phyloP scores from a whole-genome alignment of 495 filamentous ascomycete genomes.

The Immersiella caudata region DNA sequence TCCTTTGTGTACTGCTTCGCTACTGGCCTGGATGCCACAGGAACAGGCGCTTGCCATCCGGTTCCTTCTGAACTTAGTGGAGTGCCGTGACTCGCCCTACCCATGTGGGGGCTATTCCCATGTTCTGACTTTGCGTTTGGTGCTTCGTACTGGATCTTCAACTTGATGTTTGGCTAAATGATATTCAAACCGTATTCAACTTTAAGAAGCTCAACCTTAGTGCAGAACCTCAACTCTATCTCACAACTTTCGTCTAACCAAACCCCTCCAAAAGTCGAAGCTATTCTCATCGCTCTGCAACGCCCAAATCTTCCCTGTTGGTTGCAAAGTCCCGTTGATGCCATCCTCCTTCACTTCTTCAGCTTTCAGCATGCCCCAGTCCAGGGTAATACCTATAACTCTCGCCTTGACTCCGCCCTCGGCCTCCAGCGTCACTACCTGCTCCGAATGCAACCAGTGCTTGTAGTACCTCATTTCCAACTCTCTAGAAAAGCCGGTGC shows the following conservation, averaged over 20 bases:
- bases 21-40: neutral
- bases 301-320: conserved; percentile 76
- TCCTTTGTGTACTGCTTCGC: neutral
- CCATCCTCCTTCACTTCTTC: conserved; percentile 79
- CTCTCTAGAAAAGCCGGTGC: conserved; percentile 67
- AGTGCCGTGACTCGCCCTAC: no score
- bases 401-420: conserved; percentile 75
- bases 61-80: no score
- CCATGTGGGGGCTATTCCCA: no score
- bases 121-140: no score
- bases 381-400: conserved; percentile 86
- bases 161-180: no score
- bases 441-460: conserved; percentile 87
- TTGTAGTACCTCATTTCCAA: conserved; percentile 82
- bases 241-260: conserved; percentile 80
- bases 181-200: neutral
- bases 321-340: conserved; percentile 39
- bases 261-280: conserved; percentile 94
- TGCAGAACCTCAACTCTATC: neutral
- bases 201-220: no score
- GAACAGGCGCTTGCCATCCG: no score
- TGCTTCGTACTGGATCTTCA: no score
- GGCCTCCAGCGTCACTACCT: conserved; percentile 85
- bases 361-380: conserved; percentile 82
- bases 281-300: conserved; percentile 97